Percentiles rank a stretch among this genome's conserved stretches.
phyloP scores from a whole-genome alignment of 345 rosid genomes.

The Linum usitatissimum region DNA sequence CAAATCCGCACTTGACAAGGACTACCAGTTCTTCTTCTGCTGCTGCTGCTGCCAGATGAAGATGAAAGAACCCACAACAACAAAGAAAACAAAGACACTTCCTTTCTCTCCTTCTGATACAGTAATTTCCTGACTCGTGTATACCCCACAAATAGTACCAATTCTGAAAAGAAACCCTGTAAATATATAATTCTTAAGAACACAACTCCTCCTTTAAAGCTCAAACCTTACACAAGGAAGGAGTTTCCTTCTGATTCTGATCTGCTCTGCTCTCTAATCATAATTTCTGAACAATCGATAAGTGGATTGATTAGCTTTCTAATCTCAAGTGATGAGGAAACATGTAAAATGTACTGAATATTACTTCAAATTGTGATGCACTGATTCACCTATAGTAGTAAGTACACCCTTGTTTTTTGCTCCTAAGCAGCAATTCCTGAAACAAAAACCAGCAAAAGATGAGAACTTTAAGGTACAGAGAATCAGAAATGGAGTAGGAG shows the following conservation, averaged over 20 bases:
- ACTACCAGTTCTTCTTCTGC: slow-evolving; percentile 16
- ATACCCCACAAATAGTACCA: slow-evolving; percentile 21
- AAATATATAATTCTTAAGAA: background rate
- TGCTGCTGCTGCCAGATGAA: slow-evolving; percentile 12
- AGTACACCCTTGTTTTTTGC: background rate
- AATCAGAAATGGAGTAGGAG: background rate
- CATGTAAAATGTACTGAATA: background rate
- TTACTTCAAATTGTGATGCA: background rate
- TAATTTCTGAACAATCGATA: background rate
- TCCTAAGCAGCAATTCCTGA: slow-evolving; percentile 1
- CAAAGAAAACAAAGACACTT: background rate
- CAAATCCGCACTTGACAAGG: slow-evolving; percentile 9
- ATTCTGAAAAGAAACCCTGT: slow-evolving; percentile 16
- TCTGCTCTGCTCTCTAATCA: slow-evolving; percentile 1
- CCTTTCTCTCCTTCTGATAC: slow-evolving; percentile 18
- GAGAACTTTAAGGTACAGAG: too few relatives aligned
- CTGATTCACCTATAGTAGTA: background rate
- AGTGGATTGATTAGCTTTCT: background rate
- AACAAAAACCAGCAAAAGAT: background rate
- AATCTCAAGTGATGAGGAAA: background rate
- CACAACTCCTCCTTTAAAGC: slow-evolving; percentile 11
- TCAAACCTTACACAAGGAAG: slow-evolving; percentile 22
- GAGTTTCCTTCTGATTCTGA: slow-evolving; percentile 18
- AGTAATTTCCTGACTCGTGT: slow-evolving; percentile 16
- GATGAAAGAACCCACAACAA: background rate